Evolutionary conservation across 805 yeast species (phyloP).

Genomic region (Saturnispora galanensis): DNA sequence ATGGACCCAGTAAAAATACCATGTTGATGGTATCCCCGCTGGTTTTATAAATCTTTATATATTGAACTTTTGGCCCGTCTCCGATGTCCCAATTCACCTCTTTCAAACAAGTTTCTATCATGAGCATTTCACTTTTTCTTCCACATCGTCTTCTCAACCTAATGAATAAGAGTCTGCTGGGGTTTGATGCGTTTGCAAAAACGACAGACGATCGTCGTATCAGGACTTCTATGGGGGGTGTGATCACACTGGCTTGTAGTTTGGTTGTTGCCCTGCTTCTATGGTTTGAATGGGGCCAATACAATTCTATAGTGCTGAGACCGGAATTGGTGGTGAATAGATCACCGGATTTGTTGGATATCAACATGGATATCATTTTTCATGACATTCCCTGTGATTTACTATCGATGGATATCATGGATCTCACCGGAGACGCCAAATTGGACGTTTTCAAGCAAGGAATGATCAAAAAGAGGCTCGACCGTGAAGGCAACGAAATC

Average conservation of each 20-base stretch:
- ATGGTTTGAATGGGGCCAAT: slow-evolving; percentile 67
- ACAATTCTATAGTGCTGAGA: slow-evolving; percentile 52
- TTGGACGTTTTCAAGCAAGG: slow-evolving; percentile 62
- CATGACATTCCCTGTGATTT: slow-evolving; percentile 81
- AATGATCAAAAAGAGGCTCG: slow-evolving; percentile 60
- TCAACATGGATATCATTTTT: slow-evolving; percentile 74
- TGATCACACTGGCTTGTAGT: slow-evolving; percentile 67
- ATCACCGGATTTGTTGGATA: slow-evolving; percentile 63
- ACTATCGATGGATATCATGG: slow-evolving; percentile 78
- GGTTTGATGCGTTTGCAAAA: slow-evolving; percentile 85
- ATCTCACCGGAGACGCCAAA: slow-evolving; percentile 77
- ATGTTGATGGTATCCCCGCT: no score
- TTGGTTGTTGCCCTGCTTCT: slow-evolving; percentile 52
- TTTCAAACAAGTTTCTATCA: no score
- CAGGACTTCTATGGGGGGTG: slow-evolving; percentile 82
- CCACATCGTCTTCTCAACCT: no score
- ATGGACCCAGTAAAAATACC: no score
- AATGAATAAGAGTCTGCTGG: slow-evolving; percentile 29
- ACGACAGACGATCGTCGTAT: slow-evolving; percentile 90
- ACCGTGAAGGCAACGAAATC: slow-evolving; percentile 40
- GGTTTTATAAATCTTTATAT: no score
- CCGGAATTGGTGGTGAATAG: slow-evolving; percentile 89
- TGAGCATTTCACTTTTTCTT: no score
- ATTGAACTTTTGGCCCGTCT: no score
- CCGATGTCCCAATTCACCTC: no score